phyloP scores from a whole-genome alignment of 1,284 basidiomycete species.

The Vanrija pseudolonga region DNA sequence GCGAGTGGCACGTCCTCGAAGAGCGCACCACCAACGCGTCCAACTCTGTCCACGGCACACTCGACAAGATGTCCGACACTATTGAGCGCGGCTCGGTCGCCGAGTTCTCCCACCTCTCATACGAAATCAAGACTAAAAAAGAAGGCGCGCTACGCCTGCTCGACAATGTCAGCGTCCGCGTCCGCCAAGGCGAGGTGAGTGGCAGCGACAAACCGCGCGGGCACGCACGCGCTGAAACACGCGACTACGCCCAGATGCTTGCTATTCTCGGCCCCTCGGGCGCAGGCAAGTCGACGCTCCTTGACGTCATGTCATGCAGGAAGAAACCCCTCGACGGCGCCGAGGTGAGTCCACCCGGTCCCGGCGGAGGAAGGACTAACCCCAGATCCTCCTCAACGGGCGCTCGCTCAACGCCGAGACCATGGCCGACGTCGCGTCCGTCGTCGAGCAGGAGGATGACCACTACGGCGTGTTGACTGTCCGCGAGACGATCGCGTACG shows the following conservation, averaged over 20 bases:
- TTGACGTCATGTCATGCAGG: conserved; percentile 45
- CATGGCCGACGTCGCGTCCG: conserved; percentile 27
- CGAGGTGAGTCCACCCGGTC: conserved; percentile 1
- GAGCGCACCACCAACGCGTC: too few relatives aligned
- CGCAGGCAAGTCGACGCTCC: conserved; percentile 46
- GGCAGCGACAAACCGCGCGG: neutral
- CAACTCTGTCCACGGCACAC: too few relatives aligned
- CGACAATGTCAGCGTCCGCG: conserved; percentile 13
- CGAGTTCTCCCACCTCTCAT: conserved; percentile 10
- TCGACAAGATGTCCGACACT: neutral
- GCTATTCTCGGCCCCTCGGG: conserved; percentile 18
- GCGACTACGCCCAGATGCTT: conserved; percentile 13
- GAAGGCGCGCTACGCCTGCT: conserved; percentile 8
- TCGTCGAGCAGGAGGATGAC: conserved; percentile 50
- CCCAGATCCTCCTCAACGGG: conserved; percentile 14
- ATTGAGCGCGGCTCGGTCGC: neutral
- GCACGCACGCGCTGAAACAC: neutral
- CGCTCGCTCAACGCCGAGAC: conserved; percentile 3
- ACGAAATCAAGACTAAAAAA: conserved; percentile 18
- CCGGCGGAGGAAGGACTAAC: neutral
- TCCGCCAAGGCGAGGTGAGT: conserved; percentile 10
- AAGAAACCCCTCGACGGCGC: conserved; percentile 19
- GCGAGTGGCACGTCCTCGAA: too few relatives aligned
- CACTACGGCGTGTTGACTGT: conserved; percentile 42
- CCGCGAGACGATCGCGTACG: conserved; percentile 8